Evolutionary conservation across 768 basidiomycete species (phyloP).

Genomic region (Rhodotorula paludigena): DNA sequence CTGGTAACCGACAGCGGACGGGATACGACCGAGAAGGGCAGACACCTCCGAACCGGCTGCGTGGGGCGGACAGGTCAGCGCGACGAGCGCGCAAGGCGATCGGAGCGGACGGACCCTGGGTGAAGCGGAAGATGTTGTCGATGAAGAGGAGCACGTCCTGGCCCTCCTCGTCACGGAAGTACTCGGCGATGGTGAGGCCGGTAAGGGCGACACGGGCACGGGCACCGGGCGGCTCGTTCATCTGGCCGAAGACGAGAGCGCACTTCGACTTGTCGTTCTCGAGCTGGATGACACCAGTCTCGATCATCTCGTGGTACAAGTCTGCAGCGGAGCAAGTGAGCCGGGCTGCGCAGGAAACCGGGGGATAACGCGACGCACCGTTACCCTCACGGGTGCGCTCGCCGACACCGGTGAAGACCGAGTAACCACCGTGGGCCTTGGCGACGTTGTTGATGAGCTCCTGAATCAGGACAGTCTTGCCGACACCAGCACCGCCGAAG

Average conservation of each 20-base stretch:
- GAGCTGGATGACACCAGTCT: conserved; percentile 99
- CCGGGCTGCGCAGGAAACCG: no score
- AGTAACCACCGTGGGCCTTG: conserved; percentile 99
- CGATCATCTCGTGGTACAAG: conserved; percentile 97
- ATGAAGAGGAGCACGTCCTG: conserved; percentile 99
- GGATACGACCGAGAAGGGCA: conserved; percentile 98
- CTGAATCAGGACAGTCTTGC: conserved; percentile 99
- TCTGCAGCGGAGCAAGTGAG: conserved; percentile 44
- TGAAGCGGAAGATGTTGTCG: conserved; percentile 99
- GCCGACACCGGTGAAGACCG: conserved; percentile 76
- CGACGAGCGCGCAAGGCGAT: neutral
- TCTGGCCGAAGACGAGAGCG: conserved; percentile 99
- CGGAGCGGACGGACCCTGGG: conserved; percentile 55
- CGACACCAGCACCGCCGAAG: conserved; percentile 99
- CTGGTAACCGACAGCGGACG: conserved; percentile 99
- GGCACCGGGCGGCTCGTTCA: conserved; percentile 99
- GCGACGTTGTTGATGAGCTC: conserved; percentile 98
- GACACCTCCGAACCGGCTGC: conserved; percentile 99
- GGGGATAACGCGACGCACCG: conserved; percentile 48
- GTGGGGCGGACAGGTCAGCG: neutral
- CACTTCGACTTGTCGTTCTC: conserved; percentile 97
- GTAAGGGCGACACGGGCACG: conserved; percentile 99
- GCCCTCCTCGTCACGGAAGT: conserved; percentile 99
- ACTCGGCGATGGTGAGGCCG: conserved; percentile 98
- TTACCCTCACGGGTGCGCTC: conserved; percentile 99